Conservation (phyloP, 768 basidiomycete genomes). For the Hirschioporus abietinus region DNA sequence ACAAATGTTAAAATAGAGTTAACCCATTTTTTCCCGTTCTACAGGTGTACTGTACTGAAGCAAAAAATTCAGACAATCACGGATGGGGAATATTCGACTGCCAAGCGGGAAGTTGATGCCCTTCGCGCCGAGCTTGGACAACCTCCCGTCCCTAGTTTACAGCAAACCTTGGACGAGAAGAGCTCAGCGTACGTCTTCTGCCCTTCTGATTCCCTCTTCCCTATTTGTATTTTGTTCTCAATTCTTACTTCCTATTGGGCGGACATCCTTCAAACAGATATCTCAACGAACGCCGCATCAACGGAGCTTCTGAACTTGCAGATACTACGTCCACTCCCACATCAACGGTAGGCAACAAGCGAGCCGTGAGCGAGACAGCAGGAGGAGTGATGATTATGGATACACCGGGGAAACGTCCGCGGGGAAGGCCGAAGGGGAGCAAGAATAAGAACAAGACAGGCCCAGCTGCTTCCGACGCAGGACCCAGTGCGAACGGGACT, state of each 20-base stretch:
- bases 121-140: slow-evolving; percentile 75
- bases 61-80: slow-evolving; percentile 60
- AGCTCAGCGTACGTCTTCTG: slow-evolving; percentile 43
- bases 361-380: slow-evolving; percentile 17
- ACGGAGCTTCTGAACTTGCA: slow-evolving; percentile 25
- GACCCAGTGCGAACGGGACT: neutral
- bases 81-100: slow-evolving; percentile 69
- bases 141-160: slow-evolving; percentile 63
- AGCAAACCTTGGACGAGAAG: slow-evolving; percentile 70
- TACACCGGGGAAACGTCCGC: slow-evolving; percentile 43
- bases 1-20: neutral
- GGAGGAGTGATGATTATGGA: neutral
- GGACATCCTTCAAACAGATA: slow-evolving; percentile 35
- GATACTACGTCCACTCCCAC: neutral
- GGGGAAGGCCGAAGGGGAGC: slow-evolving; percentile 68
- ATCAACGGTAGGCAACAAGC: slow-evolving; percentile 14
- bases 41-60: slow-evolving; percentile 62
- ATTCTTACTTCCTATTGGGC: slow-evolving; percentile 5
- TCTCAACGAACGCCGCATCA: slow-evolving; percentile 55
- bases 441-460: slow-evolving; percentile 37
- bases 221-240: slow-evolving; percentile 11
- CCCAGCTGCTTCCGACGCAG: neutral
- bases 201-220: slow-evolving; percentile 32
- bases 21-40: slow-evolving; percentile 2
- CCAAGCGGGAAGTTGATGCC: slow-evolving; percentile 73